Evolutionary conservation across 2,329 filamentous ascomycete species (phyloP).

Genomic region (Colletotrichum tabaci): DNA sequence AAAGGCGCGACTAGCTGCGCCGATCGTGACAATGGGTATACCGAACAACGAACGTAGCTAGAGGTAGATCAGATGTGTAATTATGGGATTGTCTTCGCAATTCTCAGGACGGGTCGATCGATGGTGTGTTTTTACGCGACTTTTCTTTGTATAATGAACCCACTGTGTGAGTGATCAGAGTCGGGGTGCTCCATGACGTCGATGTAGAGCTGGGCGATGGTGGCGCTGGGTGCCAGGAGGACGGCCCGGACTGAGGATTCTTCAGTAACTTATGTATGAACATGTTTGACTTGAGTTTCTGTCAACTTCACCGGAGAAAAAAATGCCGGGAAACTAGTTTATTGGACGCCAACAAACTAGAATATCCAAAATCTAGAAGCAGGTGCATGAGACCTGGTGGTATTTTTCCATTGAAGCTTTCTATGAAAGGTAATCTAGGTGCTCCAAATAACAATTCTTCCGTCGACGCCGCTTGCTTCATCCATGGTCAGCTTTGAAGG

Average conservation of each 20-base stretch:
- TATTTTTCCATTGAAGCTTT: slow-evolving; percentile 30
- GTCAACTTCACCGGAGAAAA: background rate
- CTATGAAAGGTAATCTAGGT: slow-evolving; percentile 60
- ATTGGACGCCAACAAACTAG: no score
- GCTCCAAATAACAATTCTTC: slow-evolving; percentile 85
- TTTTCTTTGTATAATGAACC: slow-evolving; percentile 20
- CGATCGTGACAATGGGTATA: no score
- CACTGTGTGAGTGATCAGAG: slow-evolving; percentile 22
- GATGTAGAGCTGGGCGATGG: background rate
- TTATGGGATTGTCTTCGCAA: background rate
- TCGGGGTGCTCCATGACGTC: background rate
- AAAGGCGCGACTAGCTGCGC: no score
- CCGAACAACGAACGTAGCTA: no score
- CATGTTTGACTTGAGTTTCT: background rate
- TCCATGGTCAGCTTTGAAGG: slow-evolving; percentile 47
- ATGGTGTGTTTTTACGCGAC: background rate
- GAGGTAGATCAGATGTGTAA: no score
- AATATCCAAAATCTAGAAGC: background rate
- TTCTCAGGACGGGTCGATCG: background rate
- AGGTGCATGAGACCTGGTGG: slow-evolving; percentile 20
- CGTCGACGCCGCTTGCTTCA: slow-evolving; percentile 85
- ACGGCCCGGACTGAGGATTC: background rate
- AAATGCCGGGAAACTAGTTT: background rate
- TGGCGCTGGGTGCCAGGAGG: background rate
- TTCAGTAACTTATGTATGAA: background rate